Percentiles rank a stretch among this genome's conserved stretches.
Evolutionary conservation across 1,284 basidiomycete species (phyloP).

Genomic region (Fomitopsis palustris): DNA sequence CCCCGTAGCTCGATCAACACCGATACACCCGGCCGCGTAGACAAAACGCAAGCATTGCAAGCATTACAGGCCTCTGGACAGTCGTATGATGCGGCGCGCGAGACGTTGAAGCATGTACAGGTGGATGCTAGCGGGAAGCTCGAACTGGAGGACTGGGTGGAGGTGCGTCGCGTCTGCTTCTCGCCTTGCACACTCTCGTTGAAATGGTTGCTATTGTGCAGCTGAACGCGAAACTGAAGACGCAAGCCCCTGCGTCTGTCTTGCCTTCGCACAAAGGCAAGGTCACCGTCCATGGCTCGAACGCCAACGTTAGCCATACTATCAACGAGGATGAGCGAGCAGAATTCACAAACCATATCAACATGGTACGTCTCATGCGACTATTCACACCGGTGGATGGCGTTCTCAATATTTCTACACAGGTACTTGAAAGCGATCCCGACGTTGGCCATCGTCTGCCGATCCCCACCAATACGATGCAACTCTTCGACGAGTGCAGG

Average conservation of each 20-base stretch:
- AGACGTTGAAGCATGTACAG: conserved; percentile 92
- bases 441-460: conserved; percentile 85
- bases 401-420: neutral
- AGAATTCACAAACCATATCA: conserved; percentile 98
- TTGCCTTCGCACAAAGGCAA: conserved; percentile 82
- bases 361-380: conserved; percentile 72
- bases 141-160: conserved; percentile 98
- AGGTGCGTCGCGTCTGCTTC: conserved; percentile 47
- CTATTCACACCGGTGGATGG: too few species aligned
- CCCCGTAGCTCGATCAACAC: conserved; percentile 71
- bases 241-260: conserved; percentile 48
- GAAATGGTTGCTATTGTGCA: conserved; percentile 28
- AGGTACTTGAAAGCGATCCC: conserved; percentile 89
- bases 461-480: conserved; percentile 98
- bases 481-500: conserved; percentile 95
- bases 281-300: conserved; percentile 93
- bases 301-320: conserved; percentile 95
- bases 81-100: conserved; percentile 88
- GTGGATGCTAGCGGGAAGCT: conserved; percentile 95
- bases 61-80: conserved; percentile 76
- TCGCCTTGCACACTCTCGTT: neutral
- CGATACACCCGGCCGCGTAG: conserved; percentile 82
- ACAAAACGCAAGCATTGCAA: conserved; percentile 79
- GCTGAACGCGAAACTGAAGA: conserved; percentile 81
- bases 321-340: conserved; percentile 96